Base-by-base conservation (phyloP, 176 grass and related monocot species). In the Oryza nivara region DNA sequence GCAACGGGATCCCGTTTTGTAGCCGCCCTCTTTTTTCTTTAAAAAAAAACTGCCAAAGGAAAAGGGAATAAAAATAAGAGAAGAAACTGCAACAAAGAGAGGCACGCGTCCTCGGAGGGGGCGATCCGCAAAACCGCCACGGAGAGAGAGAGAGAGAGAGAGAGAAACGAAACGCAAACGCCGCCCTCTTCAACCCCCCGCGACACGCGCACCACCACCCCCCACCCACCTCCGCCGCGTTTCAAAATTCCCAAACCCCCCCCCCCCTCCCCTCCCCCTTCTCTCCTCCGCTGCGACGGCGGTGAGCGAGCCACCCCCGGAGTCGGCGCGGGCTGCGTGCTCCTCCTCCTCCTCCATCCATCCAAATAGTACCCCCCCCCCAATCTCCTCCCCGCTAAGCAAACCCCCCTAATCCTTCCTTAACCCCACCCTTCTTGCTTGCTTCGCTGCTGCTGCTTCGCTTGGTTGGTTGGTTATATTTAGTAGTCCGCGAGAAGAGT, bases 341-440 rank as follows among this genome's bases (percentile, higher is more conserved):
- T 25, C 34, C 68, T 58, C 68, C 68, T 11, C 32, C 9, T 11
- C 40, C 76, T 15, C 75, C 35, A 30, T 11, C 34, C 34, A 6
- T 56, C 44, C 46, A 3, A 26, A 49, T 30, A 1, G 28, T 30
- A 1, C 28, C 28, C 28, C 28, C 28, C 28, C 38, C 38, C 84
- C 83, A 43, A 86, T 73, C 75, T 65, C 84, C 70, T 79, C 1
- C 64, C 70, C 64, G 74, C 89, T 80, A 76, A 90, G 69, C 80
- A 76, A 87, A 84, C 76, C 26, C 26, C 49, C 84, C 81, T 75
- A 58, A 38, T 26, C 26, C 26, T 3, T 44, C 78, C 65, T 22
- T 61, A 61, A 61, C 20, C 65, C 52, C 36, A 60, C 2, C 13
- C 54, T 17, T 58, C 28, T 5, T 5, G 17, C 11, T 73, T 25